Percentiles rank a stretch among this genome's conserved stretches.
These are phyloP conservation scores for Plasmodium ovale DNA, from an alignment of 169 alveolate species.

Conservation along the genomic window DNA sequence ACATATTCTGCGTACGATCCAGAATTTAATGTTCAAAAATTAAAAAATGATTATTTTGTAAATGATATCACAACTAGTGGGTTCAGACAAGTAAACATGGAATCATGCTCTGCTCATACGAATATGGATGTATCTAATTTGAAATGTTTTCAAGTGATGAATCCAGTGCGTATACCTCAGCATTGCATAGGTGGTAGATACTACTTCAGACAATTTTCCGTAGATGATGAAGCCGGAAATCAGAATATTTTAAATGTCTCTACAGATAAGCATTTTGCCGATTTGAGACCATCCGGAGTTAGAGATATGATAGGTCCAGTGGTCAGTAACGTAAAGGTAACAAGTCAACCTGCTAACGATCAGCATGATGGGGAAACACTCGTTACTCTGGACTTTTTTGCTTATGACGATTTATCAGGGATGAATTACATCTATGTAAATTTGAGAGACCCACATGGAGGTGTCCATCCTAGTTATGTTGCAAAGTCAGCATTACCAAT, in stretches of 20 bases:
- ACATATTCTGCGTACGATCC: constrained; percentile 17
- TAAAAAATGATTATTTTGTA: constrained; percentile 31
- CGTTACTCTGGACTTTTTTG: constrained; percentile 54
- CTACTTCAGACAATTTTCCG: constrained; percentile 74
- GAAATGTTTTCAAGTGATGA: constrained; percentile 82
- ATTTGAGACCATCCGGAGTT: constrained; percentile 17
- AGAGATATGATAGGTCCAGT: constrained; percentile 80
- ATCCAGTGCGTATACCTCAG: constrained; percentile 77
- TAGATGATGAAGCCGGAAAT: constrained; percentile 84
- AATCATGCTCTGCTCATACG: constrained; percentile 48
- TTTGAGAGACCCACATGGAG: constrained; percentile 82
- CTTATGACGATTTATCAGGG: constrained; percentile 31
- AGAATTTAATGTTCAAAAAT: constrained; percentile 1
- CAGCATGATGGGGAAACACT: constrained; percentile 85
- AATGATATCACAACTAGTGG: constrained; percentile 42
- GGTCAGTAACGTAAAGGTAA: constrained; percentile 73
- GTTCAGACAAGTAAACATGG: constrained; percentile 32
- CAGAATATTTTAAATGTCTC: constrained; percentile 80
- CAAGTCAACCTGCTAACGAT: constrained; percentile 79
- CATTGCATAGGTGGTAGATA: constrained; percentile 80
- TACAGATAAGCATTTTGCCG: constrained; percentile 61
- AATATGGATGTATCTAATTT: constrained; percentile 48
- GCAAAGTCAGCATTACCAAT: constrained; percentile 43
- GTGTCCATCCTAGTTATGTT: constrained; percentile 77
- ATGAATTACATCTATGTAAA: not conserved